These are phyloP conservation scores for Cercospora citrullina DNA, from an alignment of 2,329 filamentous ascomycete species.

Conservation along the genomic window DNA sequence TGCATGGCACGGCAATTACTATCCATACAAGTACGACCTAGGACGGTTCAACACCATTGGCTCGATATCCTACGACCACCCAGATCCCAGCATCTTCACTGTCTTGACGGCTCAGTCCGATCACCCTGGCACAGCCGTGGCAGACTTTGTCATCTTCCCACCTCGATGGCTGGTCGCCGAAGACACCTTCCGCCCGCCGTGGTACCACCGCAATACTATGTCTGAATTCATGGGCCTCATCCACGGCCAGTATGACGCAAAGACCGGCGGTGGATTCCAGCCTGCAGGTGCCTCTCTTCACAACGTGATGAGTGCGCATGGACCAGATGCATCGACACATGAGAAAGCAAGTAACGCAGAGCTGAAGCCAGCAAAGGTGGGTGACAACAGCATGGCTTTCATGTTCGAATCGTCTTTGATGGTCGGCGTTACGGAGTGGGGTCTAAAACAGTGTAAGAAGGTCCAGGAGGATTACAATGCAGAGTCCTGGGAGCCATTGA, in stretches of 20 bases:
- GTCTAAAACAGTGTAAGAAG: constrained; percentile 67
- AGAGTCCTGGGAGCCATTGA: constrained; percentile 71
- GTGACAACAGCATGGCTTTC: constrained; percentile 63
- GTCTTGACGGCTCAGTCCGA: constrained; percentile 64
- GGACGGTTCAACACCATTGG: constrained; percentile 60
- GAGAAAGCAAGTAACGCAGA: constrained; percentile 59
- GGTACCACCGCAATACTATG: constrained; percentile 70
- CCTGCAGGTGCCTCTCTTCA: constrained; percentile 60
- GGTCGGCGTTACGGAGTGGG: constrained; percentile 72
- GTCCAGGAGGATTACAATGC: constrained; percentile 73
- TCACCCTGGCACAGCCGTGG: constrained; percentile 57
- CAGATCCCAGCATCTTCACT: constrained; percentile 66
- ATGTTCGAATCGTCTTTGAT: constrained; percentile 71
- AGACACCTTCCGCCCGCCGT: constrained; percentile 70
- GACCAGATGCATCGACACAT: constrained; percentile 59
- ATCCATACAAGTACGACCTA: constrained; percentile 60
- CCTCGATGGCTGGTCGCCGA: constrained; percentile 70
- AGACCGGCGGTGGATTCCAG: constrained; percentile 58
- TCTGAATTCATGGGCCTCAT: constrained; percentile 66
- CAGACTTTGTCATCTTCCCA: constrained; percentile 73
- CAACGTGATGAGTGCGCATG: constrained; percentile 47
- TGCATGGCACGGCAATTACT: constrained; percentile 71
- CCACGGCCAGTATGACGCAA: constrained; percentile 59
- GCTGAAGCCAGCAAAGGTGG: constrained; percentile 59
- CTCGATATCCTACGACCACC: constrained; percentile 62